Evolutionary conservation across 768 basidiomycete species (phyloP).

Genomic region (Russula olivacea): DNA sequence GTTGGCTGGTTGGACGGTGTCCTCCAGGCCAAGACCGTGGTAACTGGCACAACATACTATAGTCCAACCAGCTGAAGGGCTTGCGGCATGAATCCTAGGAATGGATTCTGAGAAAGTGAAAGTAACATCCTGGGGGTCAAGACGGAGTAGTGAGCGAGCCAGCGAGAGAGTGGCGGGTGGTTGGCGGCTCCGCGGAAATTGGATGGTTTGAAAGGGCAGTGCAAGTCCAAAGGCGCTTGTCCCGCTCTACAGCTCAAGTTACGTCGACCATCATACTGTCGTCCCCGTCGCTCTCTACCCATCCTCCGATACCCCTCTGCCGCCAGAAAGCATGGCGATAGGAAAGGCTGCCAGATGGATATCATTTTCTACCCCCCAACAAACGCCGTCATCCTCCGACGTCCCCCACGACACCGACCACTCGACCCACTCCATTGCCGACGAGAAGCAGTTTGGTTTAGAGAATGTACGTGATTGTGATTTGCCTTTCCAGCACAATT

Average conservation of each 20-base stretch:
- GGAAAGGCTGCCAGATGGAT: slow-evolving; percentile 26
- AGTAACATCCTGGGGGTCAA: no score
- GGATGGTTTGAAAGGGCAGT: background rate
- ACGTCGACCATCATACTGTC: background rate
- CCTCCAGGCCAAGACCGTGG: no score
- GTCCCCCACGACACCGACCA: slow-evolving; percentile 3
- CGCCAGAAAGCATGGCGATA: slow-evolving; percentile 19
- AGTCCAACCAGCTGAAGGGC: no score
- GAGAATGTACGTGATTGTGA: slow-evolving; percentile 74
- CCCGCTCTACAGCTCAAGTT: background rate
- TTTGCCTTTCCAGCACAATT: slow-evolving; percentile 23
- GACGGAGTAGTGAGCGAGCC: background rate
- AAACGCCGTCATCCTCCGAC: slow-evolving; percentile 11
- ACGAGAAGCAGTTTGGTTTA: slow-evolving; percentile 88
- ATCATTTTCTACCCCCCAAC: slow-evolving; percentile 18
- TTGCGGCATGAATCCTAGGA: no score
- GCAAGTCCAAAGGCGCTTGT: background rate
- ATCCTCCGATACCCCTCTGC: background rate
- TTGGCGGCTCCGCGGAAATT: slow-evolving; percentile 11
- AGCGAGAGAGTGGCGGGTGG: no score
- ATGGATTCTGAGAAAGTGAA: no score
- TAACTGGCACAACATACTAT: background rate
- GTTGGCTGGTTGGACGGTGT: no score
- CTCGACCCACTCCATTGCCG: slow-evolving; percentile 45
- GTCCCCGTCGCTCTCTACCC: background rate